Conservation (phyloP, 2,329 filamentous ascomycete species). For the Tympanopsis confertula region DNA sequence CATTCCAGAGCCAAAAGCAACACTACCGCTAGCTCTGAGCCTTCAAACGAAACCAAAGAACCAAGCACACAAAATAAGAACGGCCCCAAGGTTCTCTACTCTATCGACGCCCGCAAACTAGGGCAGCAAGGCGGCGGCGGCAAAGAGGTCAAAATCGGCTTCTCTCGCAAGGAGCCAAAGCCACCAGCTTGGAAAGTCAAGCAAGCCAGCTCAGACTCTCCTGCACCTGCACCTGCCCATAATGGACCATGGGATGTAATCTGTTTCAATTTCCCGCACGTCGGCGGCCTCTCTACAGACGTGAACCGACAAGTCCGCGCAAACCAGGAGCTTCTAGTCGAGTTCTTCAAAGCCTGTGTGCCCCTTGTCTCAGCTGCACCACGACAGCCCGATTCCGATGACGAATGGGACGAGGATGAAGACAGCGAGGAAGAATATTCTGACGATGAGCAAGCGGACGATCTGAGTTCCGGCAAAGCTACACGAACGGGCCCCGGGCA, state of each 20-base stretch:
- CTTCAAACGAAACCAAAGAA: neutral
- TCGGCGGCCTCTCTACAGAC: neutral
- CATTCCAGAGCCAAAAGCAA: neutral
- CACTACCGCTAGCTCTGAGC: neutral
- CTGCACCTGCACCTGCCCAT: too few species aligned
- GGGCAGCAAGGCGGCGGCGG: neutral
- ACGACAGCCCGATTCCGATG: neutral
- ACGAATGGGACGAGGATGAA: neutral
- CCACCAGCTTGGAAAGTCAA: neutral
- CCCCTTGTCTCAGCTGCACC: neutral
- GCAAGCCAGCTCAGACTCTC: neutral
- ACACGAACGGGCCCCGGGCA: neutral
- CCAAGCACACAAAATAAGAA: too few species aligned
- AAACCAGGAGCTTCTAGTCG: neutral
- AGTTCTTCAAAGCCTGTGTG: constrained; percentile 1
- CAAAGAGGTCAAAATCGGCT: neutral
- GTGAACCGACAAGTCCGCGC: neutral
- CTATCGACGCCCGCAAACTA: neutral
- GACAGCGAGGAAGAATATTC: neutral
- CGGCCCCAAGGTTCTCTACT: neutral
- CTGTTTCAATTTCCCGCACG: constrained; percentile 1
- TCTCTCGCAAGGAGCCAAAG: neutral
- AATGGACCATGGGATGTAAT: neutral
- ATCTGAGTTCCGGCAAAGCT: neutral
- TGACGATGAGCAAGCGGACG: neutral